Base-by-base conservation (phyloP, 306 rosid species). In the Castanea mollissima region DNA sequence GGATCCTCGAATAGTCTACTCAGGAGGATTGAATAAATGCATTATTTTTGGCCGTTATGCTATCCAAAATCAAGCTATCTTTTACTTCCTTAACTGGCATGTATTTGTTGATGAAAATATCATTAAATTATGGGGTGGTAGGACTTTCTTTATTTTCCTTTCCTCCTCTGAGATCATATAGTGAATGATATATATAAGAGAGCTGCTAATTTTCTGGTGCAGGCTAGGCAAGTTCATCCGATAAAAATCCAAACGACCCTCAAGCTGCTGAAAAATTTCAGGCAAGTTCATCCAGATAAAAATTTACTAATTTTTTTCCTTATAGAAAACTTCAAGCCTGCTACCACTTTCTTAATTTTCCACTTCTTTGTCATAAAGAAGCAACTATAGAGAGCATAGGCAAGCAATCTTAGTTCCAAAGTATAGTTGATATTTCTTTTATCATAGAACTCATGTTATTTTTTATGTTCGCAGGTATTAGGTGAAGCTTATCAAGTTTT, bases 161-260 rank as follows among this genome's bases (percentile, higher is more conserved):
- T 38, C 46, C 46, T 29, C 20, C 23, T 32, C 6, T 57, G 2
- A 52, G 77, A 55, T 25, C 4, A 31, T 38, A 38, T 38, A 38
- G 10, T 38, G 46, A 38, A 38, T 38, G 46, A 8, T 38, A 38
- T 8, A 38, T 38, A 46, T 63, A 23, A 27, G 15, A 16, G 32
- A 60, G n/a, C 46, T 74, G 5, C 9, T 65, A 56, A 41, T 82
- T 38, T 2, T 13, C 51, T 64, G 60, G 35, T 77, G 10, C 82
- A 95, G 99, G 99, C 99, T 55, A 90, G 89, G 89, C 96, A 83
- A 90, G 97, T 93, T 76, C 99, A 95, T 91, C 99, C 98, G 99
- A 95, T 85, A 90, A 92, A 83, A 95, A 91, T 83, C 92, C 87
- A 15, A 88, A 92, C 55, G 99, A 95, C 81, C 96, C 98, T 78